A percentile compares a stretch with the other conserved stretches of the same genome.
Conservation (phyloP, 192 early-diverging fungal species). For the Umbelopsis vinacea region DNA sequence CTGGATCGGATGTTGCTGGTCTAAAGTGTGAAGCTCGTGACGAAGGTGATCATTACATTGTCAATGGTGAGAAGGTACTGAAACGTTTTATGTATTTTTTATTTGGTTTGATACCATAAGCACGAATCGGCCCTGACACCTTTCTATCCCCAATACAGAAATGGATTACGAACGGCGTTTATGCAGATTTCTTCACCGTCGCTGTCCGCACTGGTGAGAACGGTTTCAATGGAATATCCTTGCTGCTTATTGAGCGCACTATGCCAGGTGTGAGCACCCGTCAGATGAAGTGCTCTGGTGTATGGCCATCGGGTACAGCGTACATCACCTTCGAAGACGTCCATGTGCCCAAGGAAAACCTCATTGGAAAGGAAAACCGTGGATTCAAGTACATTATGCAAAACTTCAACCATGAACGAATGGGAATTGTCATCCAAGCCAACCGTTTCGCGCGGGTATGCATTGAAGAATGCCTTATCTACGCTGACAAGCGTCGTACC, state of each 20-base stretch:
- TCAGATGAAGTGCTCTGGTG: constrained; percentile 84
- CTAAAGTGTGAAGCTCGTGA: constrained; percentile 69
- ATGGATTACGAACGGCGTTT: constrained; percentile 85
- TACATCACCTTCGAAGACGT: constrained; percentile 87
- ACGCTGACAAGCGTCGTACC: constrained; percentile 83
- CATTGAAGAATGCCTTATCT: constrained; percentile 80
- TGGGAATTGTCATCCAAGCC: constrained; percentile 85
- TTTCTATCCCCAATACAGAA: constrained; percentile 39
- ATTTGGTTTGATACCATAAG: background rate
- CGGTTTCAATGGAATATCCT: constrained; percentile 79
- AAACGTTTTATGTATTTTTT: background rate
- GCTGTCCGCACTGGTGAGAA: constrained; percentile 78
- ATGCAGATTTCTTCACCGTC: constrained; percentile 83
- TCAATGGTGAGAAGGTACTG: constrained; percentile 76
- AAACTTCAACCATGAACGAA: constrained; percentile 84
- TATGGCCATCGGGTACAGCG: constrained; percentile 81
- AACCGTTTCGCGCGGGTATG: constrained; percentile 88
- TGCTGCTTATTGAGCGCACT: constrained; percentile 72
- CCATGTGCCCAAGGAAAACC: constrained; percentile 81
- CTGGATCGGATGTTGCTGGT: constrained; percentile 78
- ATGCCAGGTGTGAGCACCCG: constrained; percentile 79
- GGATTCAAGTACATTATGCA: constrained; percentile 76
- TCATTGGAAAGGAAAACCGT: constrained; percentile 85
- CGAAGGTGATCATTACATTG: constrained; percentile 73
- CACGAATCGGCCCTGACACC: background rate